Conservation (phyloP, 2,329 filamentous ascomycete species). For the Meredithiella fracta region DNA sequence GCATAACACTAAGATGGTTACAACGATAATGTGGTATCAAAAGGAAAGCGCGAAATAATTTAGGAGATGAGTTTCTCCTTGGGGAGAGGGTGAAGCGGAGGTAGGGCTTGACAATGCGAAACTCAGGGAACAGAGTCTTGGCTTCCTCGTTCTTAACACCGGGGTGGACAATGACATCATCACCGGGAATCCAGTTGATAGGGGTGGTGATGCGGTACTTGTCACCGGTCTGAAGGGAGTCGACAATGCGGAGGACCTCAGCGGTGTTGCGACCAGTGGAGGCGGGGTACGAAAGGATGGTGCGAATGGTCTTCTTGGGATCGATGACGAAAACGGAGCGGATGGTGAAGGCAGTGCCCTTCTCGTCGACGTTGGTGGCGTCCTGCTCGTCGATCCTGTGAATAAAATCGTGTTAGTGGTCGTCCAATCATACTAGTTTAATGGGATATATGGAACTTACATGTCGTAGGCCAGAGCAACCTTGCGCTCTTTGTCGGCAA, state of each 20-base stretch:
- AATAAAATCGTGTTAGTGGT: slow-evolving; percentile 8
- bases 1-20: neutral
- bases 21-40: slow-evolving; percentile 3
- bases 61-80: slow-evolving; percentile 32
- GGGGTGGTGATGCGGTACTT: slow-evolving; percentile 78
- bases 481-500: slow-evolving; percentile 63
- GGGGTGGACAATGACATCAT: slow-evolving; percentile 86
- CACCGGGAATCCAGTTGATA: slow-evolving; percentile 76
- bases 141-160: slow-evolving; percentile 70
- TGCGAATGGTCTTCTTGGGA: slow-evolving; percentile 80
- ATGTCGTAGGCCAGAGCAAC: slow-evolving; percentile 66
- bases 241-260: slow-evolving; percentile 63
- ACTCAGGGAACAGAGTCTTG: slow-evolving; percentile 70
- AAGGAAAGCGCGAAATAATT: slow-evolving; percentile 6
- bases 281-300: slow-evolving; percentile 84
- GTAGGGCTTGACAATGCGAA: slow-evolving; percentile 53
- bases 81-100: slow-evolving; percentile 55
- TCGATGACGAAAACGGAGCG: slow-evolving; percentile 91
- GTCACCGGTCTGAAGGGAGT: slow-evolving; percentile 69
- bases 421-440: too few relatives aligned
- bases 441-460: slow-evolving; percentile 26
- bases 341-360: slow-evolving; percentile 84
- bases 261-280: slow-evolving; percentile 72
- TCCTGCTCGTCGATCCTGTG: slow-evolving; percentile 60
- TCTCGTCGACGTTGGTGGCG: slow-evolving; percentile 62